phyloP scores from a whole-genome alignment of 2,329 filamentous ascomycete genomes.

The Sclerotinia subarctica region DNA sequence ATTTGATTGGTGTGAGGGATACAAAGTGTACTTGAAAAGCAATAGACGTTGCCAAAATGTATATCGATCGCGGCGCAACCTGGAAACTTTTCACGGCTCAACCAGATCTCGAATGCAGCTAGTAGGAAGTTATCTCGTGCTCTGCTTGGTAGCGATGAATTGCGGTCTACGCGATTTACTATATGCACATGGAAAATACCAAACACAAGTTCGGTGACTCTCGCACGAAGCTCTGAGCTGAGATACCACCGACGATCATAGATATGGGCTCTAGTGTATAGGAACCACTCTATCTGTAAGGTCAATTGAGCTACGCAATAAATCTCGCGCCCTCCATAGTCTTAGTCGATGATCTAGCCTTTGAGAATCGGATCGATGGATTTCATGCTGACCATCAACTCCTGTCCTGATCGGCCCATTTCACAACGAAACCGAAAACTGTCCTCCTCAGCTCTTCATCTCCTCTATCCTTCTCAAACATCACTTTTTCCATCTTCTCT shows the following conservation, averaged over 20 bases:
- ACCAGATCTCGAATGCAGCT: background rate
- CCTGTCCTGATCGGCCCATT: constrained; percentile 26
- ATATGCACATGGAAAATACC: background rate
- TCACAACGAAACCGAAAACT: constrained; percentile 47
- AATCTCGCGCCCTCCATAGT: background rate
- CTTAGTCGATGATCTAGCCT: background rate
- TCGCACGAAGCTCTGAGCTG: background rate
- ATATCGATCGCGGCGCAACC: background rate
- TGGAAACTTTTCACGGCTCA: background rate
- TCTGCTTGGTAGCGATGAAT: background rate
- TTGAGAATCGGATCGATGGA: background rate
- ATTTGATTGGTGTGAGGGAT: background rate
- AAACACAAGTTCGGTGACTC: background rate
- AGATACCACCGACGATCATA: background rate
- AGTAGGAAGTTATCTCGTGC: background rate
- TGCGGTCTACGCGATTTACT: background rate
- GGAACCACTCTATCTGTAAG: background rate
- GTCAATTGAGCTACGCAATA: background rate
- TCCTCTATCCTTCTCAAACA: constrained; percentile 87
- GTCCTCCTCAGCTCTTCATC: constrained; percentile 78
- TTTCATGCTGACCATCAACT: background rate
- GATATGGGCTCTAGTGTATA: background rate
- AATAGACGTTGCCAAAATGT: background rate
- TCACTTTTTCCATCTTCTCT: constrained; percentile 75
- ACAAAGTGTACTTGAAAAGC: background rate